Conservation (phyloP, 2,329 filamentous ascomycete genomes). For the Epichloe sylvatica region DNA sequence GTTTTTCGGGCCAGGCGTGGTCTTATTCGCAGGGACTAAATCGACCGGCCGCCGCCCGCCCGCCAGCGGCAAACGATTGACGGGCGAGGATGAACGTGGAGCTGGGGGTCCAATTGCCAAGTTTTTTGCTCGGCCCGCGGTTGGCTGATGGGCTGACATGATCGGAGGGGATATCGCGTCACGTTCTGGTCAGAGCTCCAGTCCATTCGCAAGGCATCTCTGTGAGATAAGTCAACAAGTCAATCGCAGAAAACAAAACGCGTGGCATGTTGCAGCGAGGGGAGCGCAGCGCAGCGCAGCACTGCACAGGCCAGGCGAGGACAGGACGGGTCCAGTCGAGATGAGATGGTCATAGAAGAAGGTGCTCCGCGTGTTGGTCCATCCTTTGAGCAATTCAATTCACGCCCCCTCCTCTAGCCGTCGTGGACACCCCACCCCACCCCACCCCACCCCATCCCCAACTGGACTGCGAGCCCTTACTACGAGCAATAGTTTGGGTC, state of each 20-base stretch:
- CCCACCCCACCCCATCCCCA: conserved; percentile 1
- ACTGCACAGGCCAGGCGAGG: neutral
- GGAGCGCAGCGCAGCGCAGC: neutral
- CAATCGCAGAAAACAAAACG: neutral
- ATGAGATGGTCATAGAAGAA: too few relatives aligned
- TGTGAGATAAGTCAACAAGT: neutral
- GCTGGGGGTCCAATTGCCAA: neutral
- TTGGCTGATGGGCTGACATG: neutral
- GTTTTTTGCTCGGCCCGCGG: neutral
- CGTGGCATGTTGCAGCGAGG: neutral
- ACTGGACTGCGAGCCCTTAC: too few relatives aligned
- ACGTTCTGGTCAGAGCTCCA: neutral
- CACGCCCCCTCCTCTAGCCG: conserved; percentile 2
- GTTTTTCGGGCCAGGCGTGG: too few relatives aligned
- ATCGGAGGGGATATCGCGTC: neutral
- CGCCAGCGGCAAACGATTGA: neutral
- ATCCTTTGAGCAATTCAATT: neutral
- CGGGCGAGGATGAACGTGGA: neutral
- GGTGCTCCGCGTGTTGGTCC: too few relatives aligned
- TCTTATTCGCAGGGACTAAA: neutral
- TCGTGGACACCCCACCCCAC: neutral
- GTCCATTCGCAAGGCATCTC: neutral
- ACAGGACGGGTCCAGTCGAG: too few relatives aligned
- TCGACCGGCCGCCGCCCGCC: too few relatives aligned
- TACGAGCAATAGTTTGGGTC: neutral